A percentile compares a stretch with the other conserved stretches of the same genome.
phyloP scores from a whole-genome alignment of 345 rosid genomes.

The Geranium rotundifolium region DNA sequence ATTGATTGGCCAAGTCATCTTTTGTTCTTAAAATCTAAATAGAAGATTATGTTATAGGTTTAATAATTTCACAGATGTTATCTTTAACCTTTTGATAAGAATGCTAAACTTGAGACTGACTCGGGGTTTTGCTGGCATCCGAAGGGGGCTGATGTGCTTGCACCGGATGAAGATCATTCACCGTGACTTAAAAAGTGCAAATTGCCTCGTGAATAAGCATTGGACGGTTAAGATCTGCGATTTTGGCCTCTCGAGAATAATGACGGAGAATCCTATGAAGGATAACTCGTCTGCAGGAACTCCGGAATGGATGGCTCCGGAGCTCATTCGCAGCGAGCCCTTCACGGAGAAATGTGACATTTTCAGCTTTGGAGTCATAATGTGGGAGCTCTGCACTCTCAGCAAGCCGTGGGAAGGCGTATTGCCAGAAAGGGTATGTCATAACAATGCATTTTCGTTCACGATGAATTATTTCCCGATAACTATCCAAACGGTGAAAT shows the following conservation, averaged over 20 bases:
- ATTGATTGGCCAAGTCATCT: no score
- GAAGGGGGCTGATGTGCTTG: constrained; percentile 97
- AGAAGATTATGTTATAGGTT: background rate
- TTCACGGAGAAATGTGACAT: constrained; percentile 95
- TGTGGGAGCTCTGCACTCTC: constrained; percentile 96
- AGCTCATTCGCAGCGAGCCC: constrained; percentile 80
- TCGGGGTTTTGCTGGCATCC: background rate
- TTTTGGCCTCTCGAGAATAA: constrained; percentile 90
- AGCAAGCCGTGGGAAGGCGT: constrained; percentile 96
- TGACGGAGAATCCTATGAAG: constrained; percentile 56
- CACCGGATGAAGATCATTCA: constrained; percentile 96
- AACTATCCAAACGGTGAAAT: no score
- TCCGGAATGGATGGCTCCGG: constrained; percentile 99
- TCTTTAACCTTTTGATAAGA: background rate
- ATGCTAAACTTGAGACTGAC: background rate
- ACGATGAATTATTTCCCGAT: no score
- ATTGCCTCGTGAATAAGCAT: constrained; percentile 86
- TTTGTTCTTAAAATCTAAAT: no score
- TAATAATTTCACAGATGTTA: background rate
- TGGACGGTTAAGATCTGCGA: constrained; percentile 92
- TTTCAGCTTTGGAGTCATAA: constrained; percentile 94
- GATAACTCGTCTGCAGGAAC: constrained; percentile 91
- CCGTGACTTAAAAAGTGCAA: constrained; percentile 77
- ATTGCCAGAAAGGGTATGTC: constrained; percentile 70
- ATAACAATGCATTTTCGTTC: no score